Percentiles rank a stretch among this genome's conserved stretches.
Conservation (phyloP, 768 basidiomycete genomes). For the Austroboletus eburneus region DNA sequence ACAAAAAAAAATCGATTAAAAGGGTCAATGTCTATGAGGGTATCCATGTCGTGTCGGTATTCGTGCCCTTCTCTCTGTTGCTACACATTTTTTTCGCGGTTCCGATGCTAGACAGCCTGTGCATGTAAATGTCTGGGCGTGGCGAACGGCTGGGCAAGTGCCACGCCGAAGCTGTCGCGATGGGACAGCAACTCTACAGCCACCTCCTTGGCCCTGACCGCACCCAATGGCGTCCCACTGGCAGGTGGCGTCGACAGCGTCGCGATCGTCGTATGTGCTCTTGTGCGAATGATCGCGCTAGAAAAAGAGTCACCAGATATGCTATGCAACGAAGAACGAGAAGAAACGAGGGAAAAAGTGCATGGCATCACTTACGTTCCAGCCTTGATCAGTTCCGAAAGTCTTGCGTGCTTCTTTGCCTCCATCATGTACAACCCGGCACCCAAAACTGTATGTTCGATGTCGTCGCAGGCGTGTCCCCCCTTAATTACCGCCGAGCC, state of each 20-base stretch:
- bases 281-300: conserved; percentile 34
- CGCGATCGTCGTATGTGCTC: conserved; percentile 33
- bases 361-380: conserved; percentile 43
- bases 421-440: conserved; percentile 57
- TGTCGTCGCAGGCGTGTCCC: conserved; percentile 4
- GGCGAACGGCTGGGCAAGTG: not conserved
- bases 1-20: not conserved
- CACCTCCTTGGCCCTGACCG: conserved; percentile 75
- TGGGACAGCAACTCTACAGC: conserved; percentile 24
- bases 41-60: conserved; percentile 1
- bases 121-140: not conserved
- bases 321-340: conserved; percentile 3
- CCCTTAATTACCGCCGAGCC: conserved; percentile 13
- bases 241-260: conserved; percentile 11
- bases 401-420: conserved; percentile 46
- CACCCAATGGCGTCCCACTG: conserved; percentile 35
- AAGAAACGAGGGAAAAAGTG: conserved; percentile 6
- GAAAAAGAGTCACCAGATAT: not conserved
- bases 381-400: conserved; percentile 49
- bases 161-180: not conserved
- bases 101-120: not conserved
- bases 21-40: conserved; percentile 6
- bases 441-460: conserved; percentile 36
- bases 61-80: not conserved
- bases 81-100: not conserved